A percentile compares a stretch with the other conserved stretches of the same genome.
Conservation (phyloP, 352 stramenopile species). For the Globisporangium paddicum region DNA sequence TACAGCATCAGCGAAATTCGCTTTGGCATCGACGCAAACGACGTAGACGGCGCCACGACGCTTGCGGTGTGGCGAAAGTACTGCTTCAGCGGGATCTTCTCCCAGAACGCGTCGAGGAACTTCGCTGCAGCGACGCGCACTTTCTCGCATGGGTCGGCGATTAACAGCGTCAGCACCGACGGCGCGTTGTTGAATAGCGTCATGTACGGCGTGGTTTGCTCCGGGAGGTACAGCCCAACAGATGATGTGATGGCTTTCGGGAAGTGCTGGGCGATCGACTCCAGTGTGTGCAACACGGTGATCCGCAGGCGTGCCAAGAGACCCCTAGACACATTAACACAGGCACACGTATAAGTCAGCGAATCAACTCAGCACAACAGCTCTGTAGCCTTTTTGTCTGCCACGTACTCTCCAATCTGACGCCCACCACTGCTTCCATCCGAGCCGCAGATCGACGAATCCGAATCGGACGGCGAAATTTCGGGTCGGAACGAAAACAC, state of each 20-base stretch:
- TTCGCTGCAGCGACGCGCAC: constrained; percentile 66
- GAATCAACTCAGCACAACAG: background rate
- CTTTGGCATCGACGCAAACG: constrained; percentile 84
- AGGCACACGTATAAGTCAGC: background rate
- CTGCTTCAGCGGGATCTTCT: constrained; percentile 76
- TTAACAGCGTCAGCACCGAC: constrained; percentile 72
- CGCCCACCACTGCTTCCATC: constrained; percentile 23
- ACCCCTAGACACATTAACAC: constrained; percentile 25
- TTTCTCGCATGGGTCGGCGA: constrained; percentile 74
- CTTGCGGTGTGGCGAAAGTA: constrained; percentile 64
- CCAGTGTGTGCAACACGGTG: constrained; percentile 65
- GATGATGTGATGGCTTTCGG: constrained; percentile 70
- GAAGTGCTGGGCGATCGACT: constrained; percentile 64
- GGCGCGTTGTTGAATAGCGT: constrained; percentile 71
- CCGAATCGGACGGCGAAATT: constrained; percentile 55
- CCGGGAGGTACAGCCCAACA: constrained; percentile 75
- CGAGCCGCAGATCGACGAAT: constrained; percentile 69
- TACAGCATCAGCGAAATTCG: constrained; percentile 81
- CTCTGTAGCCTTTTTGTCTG: too few species aligned
- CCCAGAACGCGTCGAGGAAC: constrained; percentile 80
- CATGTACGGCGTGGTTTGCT: constrained; percentile 79
- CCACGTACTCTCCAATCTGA: constrained; percentile 46
- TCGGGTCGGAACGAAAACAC: constrained; percentile 57
- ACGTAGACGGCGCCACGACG: constrained; percentile 44
- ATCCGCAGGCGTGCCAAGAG: constrained; percentile 68